Percentiles rank a stretch among this genome's conserved stretches.
phyloP scores from a whole-genome alignment of 331 rosid genomes.

The Malus hybrid region DNA sequence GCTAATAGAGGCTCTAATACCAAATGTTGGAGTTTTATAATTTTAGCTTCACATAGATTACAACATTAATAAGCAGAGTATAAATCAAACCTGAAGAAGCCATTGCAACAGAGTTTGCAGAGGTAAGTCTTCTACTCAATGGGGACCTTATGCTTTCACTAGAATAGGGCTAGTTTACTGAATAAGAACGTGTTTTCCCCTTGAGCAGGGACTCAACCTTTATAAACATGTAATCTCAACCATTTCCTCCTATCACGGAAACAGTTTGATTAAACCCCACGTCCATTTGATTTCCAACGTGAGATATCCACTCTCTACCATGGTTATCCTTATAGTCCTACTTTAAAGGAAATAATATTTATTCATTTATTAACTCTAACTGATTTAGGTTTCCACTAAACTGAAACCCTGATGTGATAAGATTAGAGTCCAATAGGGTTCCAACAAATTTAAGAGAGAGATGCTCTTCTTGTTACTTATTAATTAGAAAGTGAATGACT shows the following conservation, averaged over 20 bases:
- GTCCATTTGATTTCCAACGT: neutral
- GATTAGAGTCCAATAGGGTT: neutral
- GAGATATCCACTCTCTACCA: neutral
- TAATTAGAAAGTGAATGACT: no score
- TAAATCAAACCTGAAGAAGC: no score
- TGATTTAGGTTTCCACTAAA: neutral
- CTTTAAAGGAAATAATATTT: neutral
- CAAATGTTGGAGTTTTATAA: no score
- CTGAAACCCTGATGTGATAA: neutral
- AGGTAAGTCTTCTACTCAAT: neutral
- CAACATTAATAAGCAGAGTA: no score
- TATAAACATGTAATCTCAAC: neutral
- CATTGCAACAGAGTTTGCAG: no score
- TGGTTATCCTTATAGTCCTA: neutral
- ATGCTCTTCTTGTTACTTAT: no score
- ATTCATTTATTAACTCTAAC: neutral
- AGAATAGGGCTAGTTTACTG: neutral
- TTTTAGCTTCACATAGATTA: neutral
- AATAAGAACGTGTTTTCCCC: neutral
- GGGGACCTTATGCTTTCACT: neutral
- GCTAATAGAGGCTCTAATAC: no score
- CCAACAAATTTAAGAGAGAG: neutral
- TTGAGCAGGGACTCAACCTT: neutral
- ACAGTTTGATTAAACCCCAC: neutral
- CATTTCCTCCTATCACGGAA: neutral